phyloP scores from a whole-genome alignment of 768 basidiomycete species.

The Cubamyces lactineus region DNA sequence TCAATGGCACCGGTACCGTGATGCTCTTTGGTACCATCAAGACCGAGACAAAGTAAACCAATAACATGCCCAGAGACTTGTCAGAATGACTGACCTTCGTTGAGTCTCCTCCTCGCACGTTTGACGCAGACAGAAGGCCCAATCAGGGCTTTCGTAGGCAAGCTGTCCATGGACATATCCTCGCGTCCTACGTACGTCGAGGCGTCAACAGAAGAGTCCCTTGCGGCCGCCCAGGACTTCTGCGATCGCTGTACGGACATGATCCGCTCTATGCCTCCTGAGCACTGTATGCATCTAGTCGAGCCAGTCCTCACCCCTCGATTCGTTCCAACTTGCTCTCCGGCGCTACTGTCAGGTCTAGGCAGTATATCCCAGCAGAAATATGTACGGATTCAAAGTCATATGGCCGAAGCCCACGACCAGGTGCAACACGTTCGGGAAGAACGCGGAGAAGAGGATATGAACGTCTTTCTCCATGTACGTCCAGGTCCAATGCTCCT shows the following conservation, averaged over 20 bases:
- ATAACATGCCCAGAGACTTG: background rate
- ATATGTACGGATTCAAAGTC: slow-evolving; percentile 71
- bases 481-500: slow-evolving; percentile 4
- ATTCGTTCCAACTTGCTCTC: slow-evolving; percentile 87
- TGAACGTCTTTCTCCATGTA: slow-evolving; percentile 76
- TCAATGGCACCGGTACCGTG: slow-evolving; percentile 78
- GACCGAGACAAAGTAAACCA: slow-evolving; percentile 74
- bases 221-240: slow-evolving; percentile 58
- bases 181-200: slow-evolving; percentile 75
- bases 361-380: slow-evolving; percentile 53
- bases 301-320: slow-evolving; percentile 88
- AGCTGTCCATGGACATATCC: slow-evolving; percentile 88
- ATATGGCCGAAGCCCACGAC: slow-evolving; percentile 80
- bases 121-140: slow-evolving; percentile 67
- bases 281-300: slow-evolving; percentile 56
- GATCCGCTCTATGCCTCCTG: slow-evolving; percentile 44
- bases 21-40: slow-evolving; percentile 85
- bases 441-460: slow-evolving; percentile 65
- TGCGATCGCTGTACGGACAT: slow-evolving; percentile 51
- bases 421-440: slow-evolving; percentile 72
- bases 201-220: slow-evolving; percentile 50
- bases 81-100: background rate
- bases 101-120: slow-evolving; percentile 76
- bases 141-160: slow-evolving; percentile 83
- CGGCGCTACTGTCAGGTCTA: slow-evolving; percentile 66